These are phyloP conservation scores for Aaosphaeria arxii DNA, from an alignment of 2,329 filamentous ascomycete species.

Conservation along the genomic window DNA sequence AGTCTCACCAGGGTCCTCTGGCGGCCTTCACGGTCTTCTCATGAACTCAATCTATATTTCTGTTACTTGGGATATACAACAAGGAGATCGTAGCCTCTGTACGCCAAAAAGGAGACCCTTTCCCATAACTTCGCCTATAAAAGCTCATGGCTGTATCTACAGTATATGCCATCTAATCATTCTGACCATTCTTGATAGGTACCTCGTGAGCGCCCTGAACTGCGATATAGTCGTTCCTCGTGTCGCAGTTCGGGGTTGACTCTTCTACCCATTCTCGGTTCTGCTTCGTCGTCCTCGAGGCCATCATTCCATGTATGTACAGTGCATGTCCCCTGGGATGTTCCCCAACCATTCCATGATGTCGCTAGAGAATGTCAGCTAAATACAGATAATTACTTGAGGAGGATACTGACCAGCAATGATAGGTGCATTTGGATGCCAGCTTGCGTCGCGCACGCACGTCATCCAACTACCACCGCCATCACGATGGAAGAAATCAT, in stretches of 20 bases:
- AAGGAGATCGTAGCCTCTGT: too few species aligned
- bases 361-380: constrained; percentile 58
- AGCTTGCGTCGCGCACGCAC: constrained; percentile 82
- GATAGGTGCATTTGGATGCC: constrained; percentile 82
- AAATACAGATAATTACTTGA: not conserved
- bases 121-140: too few species aligned
- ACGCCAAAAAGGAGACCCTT: too few species aligned
- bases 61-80: too few species aligned
- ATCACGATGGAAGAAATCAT: constrained; percentile 56
- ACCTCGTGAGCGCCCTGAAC: too few species aligned
- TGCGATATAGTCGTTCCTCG: constrained; percentile 32
- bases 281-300: constrained; percentile 58
- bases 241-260: constrained; percentile 37
- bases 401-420: constrained; percentile 58
- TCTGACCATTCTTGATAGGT: too few species aligned
- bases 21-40: too few species aligned
- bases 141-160: too few species aligned
- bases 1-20: too few species aligned
- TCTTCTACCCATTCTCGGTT: constrained; percentile 31
- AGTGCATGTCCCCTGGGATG: constrained; percentile 70
- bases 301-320: constrained; percentile 75
- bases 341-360: constrained; percentile 75
- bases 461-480: constrained; percentile 64
- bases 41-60: too few species aligned
- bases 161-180: too few species aligned